Percentiles rank a stretch among this genome's conserved stretches.
phyloP scores from a whole-genome alignment of 140 eudicot species.

The Ambrosia hybrid region DNA sequence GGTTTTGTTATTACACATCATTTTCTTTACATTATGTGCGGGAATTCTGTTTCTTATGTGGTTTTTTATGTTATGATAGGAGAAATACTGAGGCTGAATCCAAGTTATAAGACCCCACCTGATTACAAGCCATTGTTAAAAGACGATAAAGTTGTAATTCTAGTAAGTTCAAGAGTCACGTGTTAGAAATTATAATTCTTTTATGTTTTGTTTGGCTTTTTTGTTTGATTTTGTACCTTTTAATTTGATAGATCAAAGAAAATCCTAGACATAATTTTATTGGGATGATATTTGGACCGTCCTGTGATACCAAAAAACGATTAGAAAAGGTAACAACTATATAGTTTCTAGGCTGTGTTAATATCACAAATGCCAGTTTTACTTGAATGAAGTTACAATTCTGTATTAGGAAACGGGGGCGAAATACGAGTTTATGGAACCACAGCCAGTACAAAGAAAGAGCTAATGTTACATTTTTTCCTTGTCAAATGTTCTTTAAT shows the following conservation, averaged over 20 bases:
- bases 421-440: constrained; percentile 75
- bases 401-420: constrained; percentile 88
- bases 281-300: constrained; percentile 63
- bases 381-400: background rate
- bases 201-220: background rate
- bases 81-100: constrained; percentile 82
- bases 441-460: constrained; percentile 45
- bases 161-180: constrained; percentile 51
- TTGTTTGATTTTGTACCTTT: constrained; percentile 14
- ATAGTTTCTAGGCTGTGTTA: background rate
- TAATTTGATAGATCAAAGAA: constrained; percentile 58
- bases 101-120: constrained; percentile 72
- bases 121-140: constrained; percentile 79
- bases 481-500: background rate
- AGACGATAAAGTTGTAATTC: constrained; percentile 85
- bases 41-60: background rate
- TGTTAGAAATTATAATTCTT: background rate
- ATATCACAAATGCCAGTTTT: background rate
- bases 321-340: constrained; percentile 71
- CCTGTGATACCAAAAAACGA: constrained; percentile 70
- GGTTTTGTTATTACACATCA: constrained; percentile 4
- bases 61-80: constrained; percentile 48
- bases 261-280: constrained; percentile 71
- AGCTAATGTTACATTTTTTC: constrained; percentile 43
- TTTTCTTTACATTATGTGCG: background rate